Evolutionary conservation across 371 early-diverging fungal genomes (phyloP).

Genomic region (Mucor mucedo): DNA sequence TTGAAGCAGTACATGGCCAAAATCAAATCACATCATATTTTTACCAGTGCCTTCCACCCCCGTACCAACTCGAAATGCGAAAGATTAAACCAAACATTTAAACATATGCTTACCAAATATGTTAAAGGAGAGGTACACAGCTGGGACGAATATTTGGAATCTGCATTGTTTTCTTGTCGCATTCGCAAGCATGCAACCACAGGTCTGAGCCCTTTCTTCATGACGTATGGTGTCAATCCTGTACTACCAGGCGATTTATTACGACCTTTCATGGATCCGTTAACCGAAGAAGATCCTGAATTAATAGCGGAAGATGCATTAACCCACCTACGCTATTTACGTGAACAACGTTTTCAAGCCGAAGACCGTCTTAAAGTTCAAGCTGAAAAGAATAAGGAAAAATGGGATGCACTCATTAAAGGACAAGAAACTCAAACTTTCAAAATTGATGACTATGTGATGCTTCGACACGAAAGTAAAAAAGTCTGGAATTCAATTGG

Average conservation of each 20-base stretch:
- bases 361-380: not conserved
- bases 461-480: not conserved
- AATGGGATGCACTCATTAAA: constrained; percentile 23
- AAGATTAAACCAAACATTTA: constrained; percentile 25
- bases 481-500: too few species aligned
- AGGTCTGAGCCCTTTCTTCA: constrained; percentile 16
- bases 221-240: constrained; percentile 26
- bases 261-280: constrained; percentile 9
- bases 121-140: constrained; percentile 5
- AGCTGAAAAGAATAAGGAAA: constrained; percentile 19
- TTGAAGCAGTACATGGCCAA: not conserved
- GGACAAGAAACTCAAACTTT: not conserved
- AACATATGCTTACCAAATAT: constrained; percentile 11
- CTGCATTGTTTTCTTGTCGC: constrained; percentile 17
- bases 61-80: constrained; percentile 31
- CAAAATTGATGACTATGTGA: constrained; percentile 10
- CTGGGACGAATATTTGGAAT: constrained; percentile 14
- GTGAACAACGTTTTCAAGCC: not conserved
- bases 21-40: not conserved
- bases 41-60: not conserved
- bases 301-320: not conserved
- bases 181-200: constrained; percentile 15
- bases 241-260: constrained; percentile 15
- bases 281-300: constrained; percentile 2
- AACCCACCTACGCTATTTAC: not conserved